A percentile compares a stretch with the other conserved stretches of the same genome.
phyloP scores from a whole-genome alignment of 73 alveolate genomes.

The Tetrahymena borealis region DNA sequence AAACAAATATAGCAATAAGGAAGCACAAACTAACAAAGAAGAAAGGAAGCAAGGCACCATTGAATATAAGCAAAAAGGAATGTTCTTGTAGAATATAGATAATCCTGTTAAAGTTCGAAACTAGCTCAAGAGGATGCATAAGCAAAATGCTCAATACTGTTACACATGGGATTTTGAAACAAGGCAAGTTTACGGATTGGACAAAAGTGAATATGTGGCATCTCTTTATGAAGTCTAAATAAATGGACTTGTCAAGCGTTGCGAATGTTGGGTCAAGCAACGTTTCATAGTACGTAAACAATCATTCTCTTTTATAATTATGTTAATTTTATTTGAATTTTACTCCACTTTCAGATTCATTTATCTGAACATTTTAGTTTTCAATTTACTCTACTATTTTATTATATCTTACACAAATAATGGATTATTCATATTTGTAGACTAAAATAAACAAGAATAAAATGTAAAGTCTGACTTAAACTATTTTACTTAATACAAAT shows the following conservation, averaged over 20 bases:
- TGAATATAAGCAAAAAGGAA: neutral
- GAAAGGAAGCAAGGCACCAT: neutral
- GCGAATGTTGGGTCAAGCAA: neutral
- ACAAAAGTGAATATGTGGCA: neutral
- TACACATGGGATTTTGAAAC: neutral
- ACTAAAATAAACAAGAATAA: no score
- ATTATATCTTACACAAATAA: no score
- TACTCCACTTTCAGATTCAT: no score
- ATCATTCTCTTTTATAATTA: no score
- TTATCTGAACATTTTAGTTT: no score
- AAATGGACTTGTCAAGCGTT: neutral
- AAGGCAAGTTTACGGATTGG: neutral
- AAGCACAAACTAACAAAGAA: neutral
- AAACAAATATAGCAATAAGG: neutral
- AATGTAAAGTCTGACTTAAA: neutral
- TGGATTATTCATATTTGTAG: no score
- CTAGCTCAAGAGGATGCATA: neutral
- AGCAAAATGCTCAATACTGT: neutral
- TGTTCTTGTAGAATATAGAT: neutral
- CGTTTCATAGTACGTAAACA: neutral
- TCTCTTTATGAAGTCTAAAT: neutral
- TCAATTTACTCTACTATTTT: no score
- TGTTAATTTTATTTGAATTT: no score
- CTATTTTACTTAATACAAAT: neutral
- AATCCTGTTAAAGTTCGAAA: neutral